Evolutionary conservation across 176 grass and related monocot species (phyloP), one percentile per base, ranked within the genome.

Genomic region (Rhipidocladum racemiflorum): DNA sequence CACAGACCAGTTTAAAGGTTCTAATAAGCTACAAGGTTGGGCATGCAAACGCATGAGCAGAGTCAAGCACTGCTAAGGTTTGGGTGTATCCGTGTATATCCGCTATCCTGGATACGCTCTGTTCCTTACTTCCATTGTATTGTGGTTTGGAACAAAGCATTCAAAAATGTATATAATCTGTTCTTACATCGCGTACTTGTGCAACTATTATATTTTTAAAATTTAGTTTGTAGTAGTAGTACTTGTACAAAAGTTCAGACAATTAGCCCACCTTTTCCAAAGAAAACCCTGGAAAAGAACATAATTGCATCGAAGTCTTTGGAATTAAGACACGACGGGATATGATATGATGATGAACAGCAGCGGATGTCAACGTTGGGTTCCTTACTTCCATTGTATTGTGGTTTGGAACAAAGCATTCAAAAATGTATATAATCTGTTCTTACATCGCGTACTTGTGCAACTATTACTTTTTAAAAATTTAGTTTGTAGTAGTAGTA

Each of bases 41-140:
- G 30, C 57, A 28, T 64, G 69, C 69, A 53, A 42, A 74, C 30
- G 55, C 73, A n/a, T 39, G 11, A 27, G 14, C 14, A 20, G 21
- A 36, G 48, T 16, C 15, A 40, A n/a, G 17, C 34, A n/a, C 6
- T 21, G 14, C 7, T 18, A 3, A 66, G 7, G 15, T 38, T 38
- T 66, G 32, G 30, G 43, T 79, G 43, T 65, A 49, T 65, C 66
- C 7, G 27, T 83, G 69, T 42, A 80, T 74, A 48, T 30, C 23
- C 10, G 44, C 18, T 59, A 46, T 61, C 18, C 54, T 73, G 4
- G 80, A 50, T 23, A 82, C 16, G 28, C 14, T 21, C 0, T 10
- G 21, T 67, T 27, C 0, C 5, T 4, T 62, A 20, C 20, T 42
- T 56, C 35, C 6, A 5, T 43, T 4, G 3, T 56, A n/a, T 63